Conservation (phyloP, 768 basidiomycete species). For the Leccinum aurantiacum region DNA sequence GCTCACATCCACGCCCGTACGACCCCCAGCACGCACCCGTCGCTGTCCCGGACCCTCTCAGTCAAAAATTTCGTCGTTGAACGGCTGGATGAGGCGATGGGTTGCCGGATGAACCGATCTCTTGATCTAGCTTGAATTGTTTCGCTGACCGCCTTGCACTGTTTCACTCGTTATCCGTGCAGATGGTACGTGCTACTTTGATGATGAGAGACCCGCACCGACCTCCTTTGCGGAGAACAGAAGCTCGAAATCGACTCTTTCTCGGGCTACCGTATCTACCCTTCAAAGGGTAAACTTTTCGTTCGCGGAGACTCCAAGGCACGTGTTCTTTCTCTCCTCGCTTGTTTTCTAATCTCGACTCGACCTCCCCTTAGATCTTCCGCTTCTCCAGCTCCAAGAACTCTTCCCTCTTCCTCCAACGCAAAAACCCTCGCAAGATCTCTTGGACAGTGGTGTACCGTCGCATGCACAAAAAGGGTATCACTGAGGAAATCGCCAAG, state of each 20-base stretch:
- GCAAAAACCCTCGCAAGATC: constrained; percentile 99
- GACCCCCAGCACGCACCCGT: constrained; percentile 11
- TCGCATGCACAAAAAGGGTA: constrained; percentile 99
- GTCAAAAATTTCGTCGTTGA: constrained; percentile 12
- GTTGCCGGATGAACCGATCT: constrained; percentile 38
- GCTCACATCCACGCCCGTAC: constrained; percentile 37
- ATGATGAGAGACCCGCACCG: not conserved
- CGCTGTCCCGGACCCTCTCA: not conserved
- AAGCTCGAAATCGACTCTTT: constrained; percentile 99
- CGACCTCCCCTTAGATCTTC: constrained; percentile 64
- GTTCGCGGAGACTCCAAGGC: constrained; percentile 97
- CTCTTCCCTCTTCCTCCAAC: constrained; percentile 95
- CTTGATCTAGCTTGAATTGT: constrained; percentile 16
- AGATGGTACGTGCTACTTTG: constrained; percentile 28
- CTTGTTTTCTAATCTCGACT: not conserved
- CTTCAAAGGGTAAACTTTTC: constrained; percentile 93
- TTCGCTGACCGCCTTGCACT: constrained; percentile 19
- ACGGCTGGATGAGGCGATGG: constrained; percentile 43
- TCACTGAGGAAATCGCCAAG: constrained; percentile 99
- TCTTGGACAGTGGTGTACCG: constrained; percentile 94
- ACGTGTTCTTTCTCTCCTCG: constrained; percentile 19
- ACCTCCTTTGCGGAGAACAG: constrained; percentile 39
- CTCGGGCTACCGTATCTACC: constrained; percentile 98
- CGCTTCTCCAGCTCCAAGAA: constrained; percentile 93
- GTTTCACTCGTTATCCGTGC: not conserved